phyloP scores from a whole-genome alignment of 495 filamentous ascomycete species.

The Hyaloscypha bicolor region DNA sequence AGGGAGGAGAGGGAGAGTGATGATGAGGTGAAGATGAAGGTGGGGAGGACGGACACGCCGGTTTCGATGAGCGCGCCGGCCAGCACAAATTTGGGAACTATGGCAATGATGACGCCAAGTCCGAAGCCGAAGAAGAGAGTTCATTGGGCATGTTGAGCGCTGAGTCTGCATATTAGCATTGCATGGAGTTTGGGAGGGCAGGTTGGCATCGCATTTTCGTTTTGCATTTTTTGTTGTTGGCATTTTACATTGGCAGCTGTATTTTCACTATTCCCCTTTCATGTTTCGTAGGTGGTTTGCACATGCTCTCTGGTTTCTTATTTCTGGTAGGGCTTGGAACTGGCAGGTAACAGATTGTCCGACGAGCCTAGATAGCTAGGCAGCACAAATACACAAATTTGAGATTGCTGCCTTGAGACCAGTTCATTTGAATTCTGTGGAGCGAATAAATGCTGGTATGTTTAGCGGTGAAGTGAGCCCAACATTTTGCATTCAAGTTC shows the following conservation, averaged over 20 bases:
- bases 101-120: background rate
- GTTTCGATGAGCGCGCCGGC: constrained; percentile 15
- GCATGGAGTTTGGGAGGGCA: constrained; percentile 9
- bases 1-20: constrained; percentile 32
- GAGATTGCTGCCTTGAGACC: too few species aligned
- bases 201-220: constrained; percentile 4
- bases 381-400: too few species aligned
- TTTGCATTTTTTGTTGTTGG: background rate
- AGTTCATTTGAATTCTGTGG: too few species aligned
- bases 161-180: constrained; percentile 6
- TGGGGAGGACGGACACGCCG: background rate
- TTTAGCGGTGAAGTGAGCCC: too few species aligned
- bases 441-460: too few species aligned
- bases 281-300: too few species aligned
- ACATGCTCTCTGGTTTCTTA: too few species aligned
- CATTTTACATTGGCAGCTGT: background rate
- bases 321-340: too few species aligned
- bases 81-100: constrained; percentile 7
- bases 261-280: too few species aligned
- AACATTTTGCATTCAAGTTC: too few species aligned
- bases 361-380: too few species aligned
- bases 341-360: too few species aligned
- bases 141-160: constrained; percentile 30
- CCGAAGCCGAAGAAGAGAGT: constrained; percentile 33
- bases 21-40: constrained; percentile 7